Conservation (phyloP, 2,329 filamentous ascomycete genomes). For the Diplodia seriata region DNA sequence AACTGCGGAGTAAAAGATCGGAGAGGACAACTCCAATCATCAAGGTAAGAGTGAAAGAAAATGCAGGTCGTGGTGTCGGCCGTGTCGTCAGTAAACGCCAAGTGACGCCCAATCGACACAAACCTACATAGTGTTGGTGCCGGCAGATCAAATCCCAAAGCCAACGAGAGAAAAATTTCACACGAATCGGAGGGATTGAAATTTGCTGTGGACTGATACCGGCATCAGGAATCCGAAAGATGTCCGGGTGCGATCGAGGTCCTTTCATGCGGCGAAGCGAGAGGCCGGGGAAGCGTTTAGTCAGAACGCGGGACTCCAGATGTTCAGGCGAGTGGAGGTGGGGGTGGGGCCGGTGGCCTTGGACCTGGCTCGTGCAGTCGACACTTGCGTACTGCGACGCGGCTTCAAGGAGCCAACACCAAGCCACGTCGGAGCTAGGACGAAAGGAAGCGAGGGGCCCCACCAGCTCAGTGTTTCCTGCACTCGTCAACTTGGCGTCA, state of each 20-base stretch:
- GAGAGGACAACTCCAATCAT: background rate
- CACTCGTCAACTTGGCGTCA: background rate
- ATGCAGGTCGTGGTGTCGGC: too few relatives aligned
- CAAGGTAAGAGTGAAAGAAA: background rate
- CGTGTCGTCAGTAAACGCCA: background rate
- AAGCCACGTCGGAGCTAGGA: background rate
- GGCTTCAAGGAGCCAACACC: background rate
- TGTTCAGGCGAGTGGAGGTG: background rate
- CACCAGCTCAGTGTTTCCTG: background rate
- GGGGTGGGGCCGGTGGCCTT: background rate
- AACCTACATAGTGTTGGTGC: background rate
- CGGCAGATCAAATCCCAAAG: background rate
- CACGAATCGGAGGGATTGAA: background rate
- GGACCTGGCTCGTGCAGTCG: background rate
- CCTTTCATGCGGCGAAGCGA: background rate
- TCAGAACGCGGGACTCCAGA: constrained; percentile 4
- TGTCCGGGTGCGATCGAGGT: background rate
- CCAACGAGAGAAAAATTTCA: background rate
- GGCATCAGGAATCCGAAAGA: background rate
- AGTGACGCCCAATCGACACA: background rate
- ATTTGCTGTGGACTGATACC: background rate
- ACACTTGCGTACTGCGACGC: background rate
- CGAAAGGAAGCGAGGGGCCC: background rate
- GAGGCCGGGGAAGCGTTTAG: background rate
- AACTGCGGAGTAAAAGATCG: background rate